These are phyloP conservation scores for Trichothecium sympodiale DNA, from an alignment of 2,329 filamentous ascomycete genomes.

Conservation along the genomic window DNA sequence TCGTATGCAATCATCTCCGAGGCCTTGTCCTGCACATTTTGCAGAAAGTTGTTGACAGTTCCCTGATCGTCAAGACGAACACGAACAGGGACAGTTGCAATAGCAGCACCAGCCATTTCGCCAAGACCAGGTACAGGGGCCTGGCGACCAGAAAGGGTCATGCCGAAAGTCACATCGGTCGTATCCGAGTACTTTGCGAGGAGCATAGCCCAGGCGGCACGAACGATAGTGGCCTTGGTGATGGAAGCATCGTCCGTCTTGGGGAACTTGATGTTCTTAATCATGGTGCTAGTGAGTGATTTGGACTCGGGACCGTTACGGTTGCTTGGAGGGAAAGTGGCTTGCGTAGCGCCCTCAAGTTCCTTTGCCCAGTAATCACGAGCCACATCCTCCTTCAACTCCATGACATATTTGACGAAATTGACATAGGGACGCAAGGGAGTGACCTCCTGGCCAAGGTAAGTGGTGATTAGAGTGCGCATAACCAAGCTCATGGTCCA, in stretches of 20 bases:
- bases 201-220: conserved; percentile 1
- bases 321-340: neutral
- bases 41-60: conserved; percentile 7
- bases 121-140: conserved; percentile 4
- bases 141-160: conserved; percentile 6
- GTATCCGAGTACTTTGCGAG: conserved; percentile 5
- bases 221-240: conserved; percentile 10
- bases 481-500: conserved; percentile 72
- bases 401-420: conserved; percentile 1
- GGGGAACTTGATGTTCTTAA: conserved; percentile 1
- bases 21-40: conserved; percentile 6
- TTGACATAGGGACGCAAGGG: neutral
- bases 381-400: neutral
- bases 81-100: conserved; percentile 8
- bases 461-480: conserved; percentile 21
- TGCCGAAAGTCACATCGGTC: conserved; percentile 7
- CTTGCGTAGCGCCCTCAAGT: neutral
- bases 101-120: conserved; percentile 7
- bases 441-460: neutral
- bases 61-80: conserved; percentile 3
- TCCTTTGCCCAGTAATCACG: neutral
- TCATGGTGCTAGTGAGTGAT: neutral
- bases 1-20: conserved; percentile 11
- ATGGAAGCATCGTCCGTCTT: neutral
- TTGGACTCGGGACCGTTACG: neutral